A percentile compares a stretch with the other conserved stretches of the same genome.
These are phyloP conservation scores for Alternaria triticina DNA, from an alignment of 2,329 filamentous ascomycete genomes.

Conservation along the genomic window DNA sequence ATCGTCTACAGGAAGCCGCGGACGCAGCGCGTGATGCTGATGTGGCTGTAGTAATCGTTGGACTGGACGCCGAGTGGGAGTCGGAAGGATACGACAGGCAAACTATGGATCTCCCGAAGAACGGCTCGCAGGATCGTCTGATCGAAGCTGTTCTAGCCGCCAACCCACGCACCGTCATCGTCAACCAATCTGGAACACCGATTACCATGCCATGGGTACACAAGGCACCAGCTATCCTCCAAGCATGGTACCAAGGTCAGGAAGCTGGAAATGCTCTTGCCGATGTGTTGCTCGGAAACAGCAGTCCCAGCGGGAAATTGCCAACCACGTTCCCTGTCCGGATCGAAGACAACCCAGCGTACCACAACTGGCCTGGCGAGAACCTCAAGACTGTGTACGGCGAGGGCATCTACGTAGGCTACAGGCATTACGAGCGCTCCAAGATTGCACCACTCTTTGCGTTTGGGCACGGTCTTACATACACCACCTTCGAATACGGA, in stretches of 20 bases:
- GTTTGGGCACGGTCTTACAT: conserved; percentile 80
- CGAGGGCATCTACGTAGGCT: conserved; percentile 76
- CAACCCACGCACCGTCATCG: conserved; percentile 72
- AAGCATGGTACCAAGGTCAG: conserved; percentile 87
- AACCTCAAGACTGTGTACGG: conserved; percentile 72
- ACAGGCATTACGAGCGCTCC: conserved; percentile 72
- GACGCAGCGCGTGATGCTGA: conserved; percentile 72
- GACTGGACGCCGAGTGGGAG: conserved; percentile 79
- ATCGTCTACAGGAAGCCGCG: conserved; percentile 63
- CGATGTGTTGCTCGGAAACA: conserved; percentile 75
- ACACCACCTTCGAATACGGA: conserved; percentile 74
- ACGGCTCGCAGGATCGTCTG: conserved; percentile 66
- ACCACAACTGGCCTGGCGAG: conserved; percentile 76
- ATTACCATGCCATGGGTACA: conserved; percentile 74
- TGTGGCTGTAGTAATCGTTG: conserved; percentile 78
- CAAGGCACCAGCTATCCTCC: conserved; percentile 69
- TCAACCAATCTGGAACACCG: conserved; percentile 78
- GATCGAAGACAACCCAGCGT: conserved; percentile 70
- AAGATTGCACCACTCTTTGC: conserved; percentile 69
- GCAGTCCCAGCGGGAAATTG: conserved; percentile 77
- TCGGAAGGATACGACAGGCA: conserved; percentile 72
- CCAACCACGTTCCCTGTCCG: conserved; percentile 71
- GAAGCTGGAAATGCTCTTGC: conserved; percentile 83
- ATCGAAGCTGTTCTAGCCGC: conserved; percentile 68
- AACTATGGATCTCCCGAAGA: conserved; percentile 64